Evolutionary conservation across 306 rosid genomes (phyloP).

Genomic region (Arachis hypogaea): DNA sequence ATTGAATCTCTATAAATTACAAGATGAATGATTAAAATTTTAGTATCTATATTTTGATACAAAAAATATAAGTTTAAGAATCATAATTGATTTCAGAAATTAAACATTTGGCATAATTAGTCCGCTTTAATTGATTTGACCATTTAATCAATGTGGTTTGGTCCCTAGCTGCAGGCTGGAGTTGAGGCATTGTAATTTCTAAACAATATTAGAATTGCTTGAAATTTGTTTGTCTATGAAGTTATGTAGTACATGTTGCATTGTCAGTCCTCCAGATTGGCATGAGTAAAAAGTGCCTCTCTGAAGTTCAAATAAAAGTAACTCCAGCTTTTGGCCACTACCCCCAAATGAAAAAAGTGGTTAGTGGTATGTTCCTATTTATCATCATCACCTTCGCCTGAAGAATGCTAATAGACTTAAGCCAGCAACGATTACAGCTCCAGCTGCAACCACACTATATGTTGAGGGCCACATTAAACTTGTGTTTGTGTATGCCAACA

Average conservation of each 20-base stretch:
- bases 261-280: conserved; percentile 33
- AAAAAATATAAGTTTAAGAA: too few species aligned
- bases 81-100: too few species aligned
- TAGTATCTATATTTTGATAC: too few species aligned
- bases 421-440: conserved; percentile 74
- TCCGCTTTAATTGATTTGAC: too few species aligned
- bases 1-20: too few species aligned
- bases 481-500: conserved; percentile 43
- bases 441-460: conserved; percentile 65
- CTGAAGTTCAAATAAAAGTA: conserved; percentile 32
- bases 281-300: conserved; percentile 44
- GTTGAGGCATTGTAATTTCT: neutral
- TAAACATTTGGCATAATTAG: too few species aligned
- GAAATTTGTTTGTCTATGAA: conserved; percentile 13
- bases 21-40: too few species aligned
- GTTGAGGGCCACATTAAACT: conserved; percentile 64
- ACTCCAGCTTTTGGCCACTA: conserved; percentile 24
- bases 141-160: too few species aligned
- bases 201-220: neutral
- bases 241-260: conserved; percentile 22
- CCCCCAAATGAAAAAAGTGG: conserved; percentile 15
- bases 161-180: neutral
- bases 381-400: conserved; percentile 41
- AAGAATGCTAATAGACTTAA: conserved; percentile 63
- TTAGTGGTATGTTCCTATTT: neutral